These are phyloP conservation scores for Saccharomyces hybrid DNA, from an alignment of 1,139 yeast genomes.

Conservation along the genomic window DNA sequence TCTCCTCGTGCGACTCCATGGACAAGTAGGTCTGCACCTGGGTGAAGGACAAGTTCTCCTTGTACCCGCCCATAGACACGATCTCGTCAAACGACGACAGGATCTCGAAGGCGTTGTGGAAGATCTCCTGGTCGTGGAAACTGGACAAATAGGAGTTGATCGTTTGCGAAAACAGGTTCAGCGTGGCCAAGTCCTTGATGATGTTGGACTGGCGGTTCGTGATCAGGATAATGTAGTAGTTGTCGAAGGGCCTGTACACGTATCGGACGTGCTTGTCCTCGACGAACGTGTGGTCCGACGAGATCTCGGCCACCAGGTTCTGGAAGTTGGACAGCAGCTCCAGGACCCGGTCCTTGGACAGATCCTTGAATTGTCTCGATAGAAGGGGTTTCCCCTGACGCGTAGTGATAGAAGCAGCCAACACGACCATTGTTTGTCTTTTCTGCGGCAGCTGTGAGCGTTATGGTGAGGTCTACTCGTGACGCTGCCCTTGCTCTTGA, in stretches of 20 bases:
- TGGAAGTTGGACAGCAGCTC: slow-evolving; percentile 85
- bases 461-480: background rate
- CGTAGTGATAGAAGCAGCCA: slow-evolving; percentile 93
- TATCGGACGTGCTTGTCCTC: slow-evolving; percentile 91
- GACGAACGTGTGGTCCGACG: slow-evolving; percentile 86
- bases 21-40: slow-evolving; percentile 88
- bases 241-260: slow-evolving; percentile 94
- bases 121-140: slow-evolving; percentile 77
- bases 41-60: slow-evolving; percentile 72
- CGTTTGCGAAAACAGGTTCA: slow-evolving; percentile 76
- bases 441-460: background rate
- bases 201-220: slow-evolving; percentile 90
- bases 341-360: slow-evolving; percentile 79
- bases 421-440: slow-evolving; percentile 46
- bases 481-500: background rate
- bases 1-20: slow-evolving; percentile 98
- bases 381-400: slow-evolving; percentile 90
- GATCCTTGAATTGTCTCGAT: slow-evolving; percentile 86
- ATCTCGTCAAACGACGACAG: slow-evolving; percentile 92
- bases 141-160: slow-evolving; percentile 66
- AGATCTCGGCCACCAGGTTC: slow-evolving; percentile 58
- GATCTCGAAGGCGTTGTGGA: slow-evolving; percentile 79
- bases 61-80: slow-evolving; percentile 76
- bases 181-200: slow-evolving; percentile 87
- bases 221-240: slow-evolving; percentile 80